Base-by-base conservation (phyloP, 225 moss, liverwort and hornwort species). In the Bryoerythrophyllum caledonicum region DNA sequence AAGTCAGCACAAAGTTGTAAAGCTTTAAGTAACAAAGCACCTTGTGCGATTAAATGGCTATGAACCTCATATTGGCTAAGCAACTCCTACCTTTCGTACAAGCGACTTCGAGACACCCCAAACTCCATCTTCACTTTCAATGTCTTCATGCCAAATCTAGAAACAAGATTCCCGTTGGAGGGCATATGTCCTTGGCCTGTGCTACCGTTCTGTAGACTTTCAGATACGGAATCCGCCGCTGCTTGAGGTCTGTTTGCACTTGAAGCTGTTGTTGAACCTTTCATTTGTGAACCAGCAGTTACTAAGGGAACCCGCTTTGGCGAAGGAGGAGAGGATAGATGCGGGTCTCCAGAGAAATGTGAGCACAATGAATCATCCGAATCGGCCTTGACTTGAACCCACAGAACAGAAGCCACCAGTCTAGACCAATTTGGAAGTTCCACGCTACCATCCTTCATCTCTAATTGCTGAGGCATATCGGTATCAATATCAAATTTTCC, bases 121-220 rank as follows among this genome's bases (percentile, higher is more conserved):
- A 91, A 99, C 78, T 93, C 93, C 85, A 95, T 70, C 85, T 88
- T 95, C 54, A 95, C 86, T 79, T 90, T 89, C 67, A 99, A 79
- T 38, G 82, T 87, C 79, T 90, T 91, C 78, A 92, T 85, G 43
- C 90, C 93, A 67, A 86, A 88, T 75, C 87, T 84, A 70, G 84
- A 81, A 74, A 58, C 71, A 72, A 88, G 76, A 56, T 49, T 78
- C 51, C 88, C 85, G 48, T 81, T 80, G 74, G 78, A 82, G 35
- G 78, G 68, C 55, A 75, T 2, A 66, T 80, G 70, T 70, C 83
- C 87, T 69, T 82, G 82, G 67, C 87, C 68, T 35, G 65, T 78
- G 64, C 79, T 83, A 26, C 80, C 79, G 55, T 65, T 77, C 71
- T 82, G 88, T 52, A 73, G 65, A 68, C 67, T 78, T 53, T 86